A percentile compares a stretch with the other conserved stretches of the same genome.
Evolutionary conservation across 2,329 filamentous ascomycete species (phyloP).

Genomic region (Calcarisporium arbuscula): DNA sequence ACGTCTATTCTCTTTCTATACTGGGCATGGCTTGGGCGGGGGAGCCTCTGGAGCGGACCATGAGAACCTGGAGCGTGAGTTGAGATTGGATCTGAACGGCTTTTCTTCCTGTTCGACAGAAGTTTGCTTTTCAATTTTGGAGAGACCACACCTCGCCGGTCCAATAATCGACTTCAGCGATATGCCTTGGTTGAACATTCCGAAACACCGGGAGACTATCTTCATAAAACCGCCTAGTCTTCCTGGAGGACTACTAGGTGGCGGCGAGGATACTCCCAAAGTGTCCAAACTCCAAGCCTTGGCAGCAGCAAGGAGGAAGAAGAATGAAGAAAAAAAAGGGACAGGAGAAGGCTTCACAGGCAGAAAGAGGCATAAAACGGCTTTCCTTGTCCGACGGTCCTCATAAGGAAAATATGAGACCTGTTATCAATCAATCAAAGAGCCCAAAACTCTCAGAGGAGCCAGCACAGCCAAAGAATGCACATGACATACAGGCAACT

Average conservation of each 20-base stretch:
- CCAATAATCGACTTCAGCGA: constrained; percentile 66
- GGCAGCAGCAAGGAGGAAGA: constrained; percentile 80
- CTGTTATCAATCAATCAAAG: constrained; percentile 14
- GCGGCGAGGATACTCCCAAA: constrained; percentile 59
- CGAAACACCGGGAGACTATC: constrained; percentile 56
- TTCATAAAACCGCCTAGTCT: constrained; percentile 52
- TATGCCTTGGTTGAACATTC: constrained; percentile 77
- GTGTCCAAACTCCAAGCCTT: constrained; percentile 87
- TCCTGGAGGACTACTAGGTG: constrained; percentile 69
- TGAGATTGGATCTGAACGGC: constrained; percentile 1
- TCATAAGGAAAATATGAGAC: constrained; percentile 21
- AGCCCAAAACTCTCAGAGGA: constrained; percentile 15
- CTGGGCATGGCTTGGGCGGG: constrained; percentile 17
- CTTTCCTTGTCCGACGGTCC: constrained; percentile 23
- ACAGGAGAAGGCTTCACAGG: constrained; percentile 16
- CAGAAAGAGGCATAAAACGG: constrained; percentile 21
- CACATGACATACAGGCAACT: neutral
- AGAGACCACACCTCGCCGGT: constrained; percentile 14
- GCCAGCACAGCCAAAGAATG: neutral
- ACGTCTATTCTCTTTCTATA: constrained; percentile 24
- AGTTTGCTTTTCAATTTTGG: constrained; percentile 12
- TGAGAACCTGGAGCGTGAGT: constrained; percentile 11
- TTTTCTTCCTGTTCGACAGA: neutral
- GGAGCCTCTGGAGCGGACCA: constrained; percentile 26
- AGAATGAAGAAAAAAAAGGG: constrained; percentile 58